phyloP scores from a whole-genome alignment of 495 filamentous ascomycete species.

The Haplographium delicatum region DNA sequence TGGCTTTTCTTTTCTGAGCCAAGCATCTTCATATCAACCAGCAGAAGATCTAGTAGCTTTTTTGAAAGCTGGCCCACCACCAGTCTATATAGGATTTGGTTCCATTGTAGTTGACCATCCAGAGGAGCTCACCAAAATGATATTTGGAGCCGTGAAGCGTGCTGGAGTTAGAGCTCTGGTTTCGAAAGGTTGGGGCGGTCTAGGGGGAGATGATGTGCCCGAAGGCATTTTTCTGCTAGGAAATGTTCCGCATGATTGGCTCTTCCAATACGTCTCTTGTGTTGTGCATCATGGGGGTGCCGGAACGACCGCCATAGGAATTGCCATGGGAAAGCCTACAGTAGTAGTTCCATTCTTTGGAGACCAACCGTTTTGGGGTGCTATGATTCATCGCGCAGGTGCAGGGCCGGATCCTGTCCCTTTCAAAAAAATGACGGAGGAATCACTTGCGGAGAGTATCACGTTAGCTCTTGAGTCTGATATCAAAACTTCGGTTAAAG shows the following conservation, averaged over 20 bases:
- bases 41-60: conserved; percentile 56
- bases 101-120: conserved; percentile 76
- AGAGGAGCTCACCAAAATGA: conserved; percentile 54
- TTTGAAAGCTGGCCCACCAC: conserved; percentile 59
- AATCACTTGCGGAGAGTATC: conserved; percentile 67
- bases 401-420: conserved; percentile 71
- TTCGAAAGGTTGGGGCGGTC: conserved; percentile 74
- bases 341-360: conserved; percentile 81
- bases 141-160: conserved; percentile 60
- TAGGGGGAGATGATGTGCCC: conserved; percentile 60
- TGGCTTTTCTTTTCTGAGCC: conserved; percentile 67
- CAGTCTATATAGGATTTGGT: conserved; percentile 78
- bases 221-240: conserved; percentile 58
- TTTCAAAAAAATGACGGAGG: conserved; percentile 61
- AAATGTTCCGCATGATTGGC: conserved; percentile 73
- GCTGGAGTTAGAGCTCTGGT: conserved; percentile 68
- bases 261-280: conserved; percentile 66
- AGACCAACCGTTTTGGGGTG: conserved; percentile 80
- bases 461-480: conserved; percentile 56
- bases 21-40: conserved; percentile 57
- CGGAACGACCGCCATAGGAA: conserved; percentile 72
- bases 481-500: conserved; percentile 47
- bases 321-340: conserved; percentile 63
- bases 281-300: conserved; percentile 83
- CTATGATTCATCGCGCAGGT: conserved; percentile 63